Conservation (phyloP, 352 stramenopile species). For the Phytophthora tubulina region DNA sequence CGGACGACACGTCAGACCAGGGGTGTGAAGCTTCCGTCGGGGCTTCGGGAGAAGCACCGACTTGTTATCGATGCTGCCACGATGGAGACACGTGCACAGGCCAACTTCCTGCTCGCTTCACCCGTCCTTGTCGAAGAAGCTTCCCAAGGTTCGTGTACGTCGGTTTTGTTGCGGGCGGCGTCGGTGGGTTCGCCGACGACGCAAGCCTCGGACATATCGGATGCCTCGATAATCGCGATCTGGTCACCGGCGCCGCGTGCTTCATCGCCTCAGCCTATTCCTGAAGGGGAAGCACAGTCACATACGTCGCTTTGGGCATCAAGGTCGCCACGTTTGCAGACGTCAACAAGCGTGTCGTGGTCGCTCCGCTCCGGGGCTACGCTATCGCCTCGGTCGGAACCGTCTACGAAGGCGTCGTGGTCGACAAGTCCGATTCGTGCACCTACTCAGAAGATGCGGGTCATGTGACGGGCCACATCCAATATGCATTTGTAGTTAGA, state of each 20-base stretch:
- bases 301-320: not conserved
- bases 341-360: no score
- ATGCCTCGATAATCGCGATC: not conserved
- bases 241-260: not conserved
- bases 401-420: no score
- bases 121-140: not conserved
- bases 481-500: no score
- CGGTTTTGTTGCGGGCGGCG: not conserved
- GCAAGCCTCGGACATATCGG: not conserved
- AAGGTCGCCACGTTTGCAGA: no score
- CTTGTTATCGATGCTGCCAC: not conserved
- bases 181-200: not conserved
- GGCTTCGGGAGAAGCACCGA: not conserved
- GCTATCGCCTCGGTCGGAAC: no score
- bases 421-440: no score
- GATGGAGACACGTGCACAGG: not conserved
- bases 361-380: no score
- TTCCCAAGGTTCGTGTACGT: not conserved
- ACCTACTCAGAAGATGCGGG: no score
- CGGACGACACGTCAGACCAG: not conserved
- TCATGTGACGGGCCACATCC: no score
- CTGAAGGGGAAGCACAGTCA: not conserved
- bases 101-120: not conserved
- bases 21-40: not conserved
- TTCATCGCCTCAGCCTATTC: not conserved